A percentile compares a stretch with the other conserved stretches of the same genome.
phyloP scores from a whole-genome alignment of 805 yeast species.

The Candida anglica region DNA sequence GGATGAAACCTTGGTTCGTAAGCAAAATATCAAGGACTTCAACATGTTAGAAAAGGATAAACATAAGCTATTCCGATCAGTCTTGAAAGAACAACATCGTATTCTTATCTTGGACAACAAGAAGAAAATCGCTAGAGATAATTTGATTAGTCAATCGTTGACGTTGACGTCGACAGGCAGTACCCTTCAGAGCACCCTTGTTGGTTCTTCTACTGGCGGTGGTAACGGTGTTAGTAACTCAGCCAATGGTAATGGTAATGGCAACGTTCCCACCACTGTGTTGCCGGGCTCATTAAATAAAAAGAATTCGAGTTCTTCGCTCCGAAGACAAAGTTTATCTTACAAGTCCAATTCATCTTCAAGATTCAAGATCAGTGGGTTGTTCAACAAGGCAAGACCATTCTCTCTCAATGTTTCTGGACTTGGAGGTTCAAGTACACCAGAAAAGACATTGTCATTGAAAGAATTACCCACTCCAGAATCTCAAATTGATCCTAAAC shows the following conservation, averaged over 20 bases:
- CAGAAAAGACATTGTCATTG: conserved; percentile 47
- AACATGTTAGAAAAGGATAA: conserved; percentile 20
- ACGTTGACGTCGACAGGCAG: not conserved
- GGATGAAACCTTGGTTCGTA: conserved; percentile 30
- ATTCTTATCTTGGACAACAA: conserved; percentile 28
- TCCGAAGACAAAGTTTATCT: conserved; percentile 35
- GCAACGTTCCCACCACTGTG: conserved; percentile 2
- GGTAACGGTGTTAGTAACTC: not conserved
- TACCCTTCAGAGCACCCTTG: no score
- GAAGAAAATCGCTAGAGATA: conserved; percentile 22
- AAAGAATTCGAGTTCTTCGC: conserved; percentile 24
- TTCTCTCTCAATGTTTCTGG: conserved; percentile 50
- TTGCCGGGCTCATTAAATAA: conserved; percentile 13
- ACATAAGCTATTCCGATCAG: conserved; percentile 22
- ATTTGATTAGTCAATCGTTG: not conserved
- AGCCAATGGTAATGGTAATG: not conserved
- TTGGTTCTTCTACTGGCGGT: conserved; percentile 5
- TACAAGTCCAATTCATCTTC: conserved; percentile 37
- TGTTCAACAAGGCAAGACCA: conserved; percentile 54
- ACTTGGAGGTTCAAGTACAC: conserved; percentile 15
- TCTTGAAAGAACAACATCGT: conserved; percentile 28
- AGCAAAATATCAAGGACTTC: conserved; percentile 31
- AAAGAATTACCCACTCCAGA: conserved; percentile 58
- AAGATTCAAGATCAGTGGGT: conserved; percentile 53
- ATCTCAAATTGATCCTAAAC: conserved; percentile 32